These are phyloP conservation scores for Pistacia vera DNA, from an alignment of 345 rosid genomes.

Conservation along the genomic window DNA sequence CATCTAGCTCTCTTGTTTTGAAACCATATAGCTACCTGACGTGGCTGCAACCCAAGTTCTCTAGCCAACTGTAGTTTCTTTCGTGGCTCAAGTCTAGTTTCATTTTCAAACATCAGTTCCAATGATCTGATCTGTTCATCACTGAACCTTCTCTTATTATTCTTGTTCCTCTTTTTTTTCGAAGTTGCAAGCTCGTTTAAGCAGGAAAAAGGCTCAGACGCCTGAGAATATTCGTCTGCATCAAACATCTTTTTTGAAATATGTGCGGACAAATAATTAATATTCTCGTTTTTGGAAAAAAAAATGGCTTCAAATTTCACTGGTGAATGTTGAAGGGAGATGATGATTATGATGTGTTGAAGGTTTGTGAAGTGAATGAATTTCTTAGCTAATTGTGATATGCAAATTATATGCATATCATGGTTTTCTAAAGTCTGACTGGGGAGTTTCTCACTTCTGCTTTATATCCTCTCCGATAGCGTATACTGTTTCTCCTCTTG, in stretches of 20 bases:
- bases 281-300: background rate
- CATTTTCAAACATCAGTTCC: constrained; percentile 71
- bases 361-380: background rate
- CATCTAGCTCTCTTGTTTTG: constrained; percentile 89
- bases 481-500: constrained; percentile 24
- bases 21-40: constrained; percentile 94
- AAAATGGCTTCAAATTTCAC: background rate
- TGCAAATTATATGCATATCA: background rate
- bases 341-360: background rate
- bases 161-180: constrained; percentile 50
- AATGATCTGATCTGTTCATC: constrained; percentile 81
- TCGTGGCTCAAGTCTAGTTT: constrained; percentile 69
- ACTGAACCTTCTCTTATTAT: constrained; percentile 72
- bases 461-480: constrained; percentile 23
- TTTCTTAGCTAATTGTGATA: background rate
- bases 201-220: constrained; percentile 33
- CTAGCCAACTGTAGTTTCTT: constrained; percentile 75
- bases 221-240: constrained; percentile 44
- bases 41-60: constrained; percentile 79
- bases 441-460: constrained; percentile 1
- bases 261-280: background rate
- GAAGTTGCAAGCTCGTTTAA: constrained; percentile 12
- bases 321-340: background rate
- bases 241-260: constrained; percentile 37
- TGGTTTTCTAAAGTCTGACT: background rate